Base-by-base conservation (phyloP, 78 protist genomes). In the Acrasis kona region DNA sequence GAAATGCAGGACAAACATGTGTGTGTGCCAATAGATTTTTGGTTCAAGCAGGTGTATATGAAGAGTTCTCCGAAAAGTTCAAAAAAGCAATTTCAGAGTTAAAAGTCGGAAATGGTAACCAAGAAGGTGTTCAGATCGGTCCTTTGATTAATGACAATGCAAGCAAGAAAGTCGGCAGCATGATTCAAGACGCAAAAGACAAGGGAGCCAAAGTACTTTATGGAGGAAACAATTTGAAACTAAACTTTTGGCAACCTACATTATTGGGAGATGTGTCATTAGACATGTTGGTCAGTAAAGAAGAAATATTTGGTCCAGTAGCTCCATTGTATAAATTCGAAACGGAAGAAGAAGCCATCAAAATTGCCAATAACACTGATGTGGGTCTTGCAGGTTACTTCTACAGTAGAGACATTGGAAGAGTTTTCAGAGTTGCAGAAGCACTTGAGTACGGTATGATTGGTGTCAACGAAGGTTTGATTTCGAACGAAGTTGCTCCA, bases 221-320 rank as follows among this genome's bases (percentile, higher is more conserved):
- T 39, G 86, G 84, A 30, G 84, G 84, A 1, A 5, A 9, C 39
- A 41, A 28, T 61, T 40, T 1, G 10, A 42, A 39, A 27, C 61
- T 42, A 19, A 58, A 81, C 36, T 19, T n/a, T 50, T 50, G 19
- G 61, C 19, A n/a, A 91, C 92, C 30, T 75, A 58, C 76, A 83
- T 69, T 41, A 31, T 86, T 42, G n/a, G 41, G 83, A 89, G 88
- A 38, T 83, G 89, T 31, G 9, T 86, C 39, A 75, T 50, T 50
- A 34, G 72, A 68, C 68, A 79, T 41, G 61, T 1, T 30, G 19
- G 3, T 76, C 32, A 79, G 67, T 31, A 83, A 5, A 2, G 86
- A 85, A 70, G 91, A 89, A 65, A 80, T 87, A 58, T 89, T 89
- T 50, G 93, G 93, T 8, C 93, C 93, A 10, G 84, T 89, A 4